Percentiles rank a stretch among this genome's conserved stretches.
These are phyloP conservation scores for Coniochaeta hoffmannii DNA, from an alignment of 2,329 filamentous ascomycete species.

Conservation along the genomic window DNA sequence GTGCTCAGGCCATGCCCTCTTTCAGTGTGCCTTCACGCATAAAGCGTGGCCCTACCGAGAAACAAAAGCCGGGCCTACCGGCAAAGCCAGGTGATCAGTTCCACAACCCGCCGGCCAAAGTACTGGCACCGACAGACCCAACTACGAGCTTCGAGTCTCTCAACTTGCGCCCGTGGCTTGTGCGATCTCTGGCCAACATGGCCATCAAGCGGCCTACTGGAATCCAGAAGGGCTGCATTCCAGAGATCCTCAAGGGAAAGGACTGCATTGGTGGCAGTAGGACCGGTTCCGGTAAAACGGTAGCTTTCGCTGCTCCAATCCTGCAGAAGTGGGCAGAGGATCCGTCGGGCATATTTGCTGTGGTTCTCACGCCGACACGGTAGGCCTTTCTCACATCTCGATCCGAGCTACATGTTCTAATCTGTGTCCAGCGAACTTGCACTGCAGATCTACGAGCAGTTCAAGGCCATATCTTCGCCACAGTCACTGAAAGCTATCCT, in stretches of 20 bases:
- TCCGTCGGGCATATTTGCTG: slow-evolving; percentile 81
- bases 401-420: slow-evolving; percentile 6
- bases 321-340: slow-evolving; percentile 90
- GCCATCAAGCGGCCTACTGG: slow-evolving; percentile 84
- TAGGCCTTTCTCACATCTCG: slow-evolving; percentile 20
- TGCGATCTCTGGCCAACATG: slow-evolving; percentile 66
- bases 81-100: not conserved
- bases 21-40: slow-evolving; percentile 48
- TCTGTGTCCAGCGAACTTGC: slow-evolving; percentile 61
- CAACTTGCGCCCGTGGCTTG: slow-evolving; percentile 77
- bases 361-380: slow-evolving; percentile 84
- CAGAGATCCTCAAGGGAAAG: slow-evolving; percentile 80
- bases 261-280: slow-evolving; percentile 93
- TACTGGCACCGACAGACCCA: slow-evolving; percentile 45
- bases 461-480: slow-evolving; percentile 83
- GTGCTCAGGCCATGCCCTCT: slow-evolving; percentile 30
- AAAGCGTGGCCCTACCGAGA: slow-evolving; percentile 23
- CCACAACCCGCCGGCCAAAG: slow-evolving; percentile 13
- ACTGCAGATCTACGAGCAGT: slow-evolving; percentile 92
- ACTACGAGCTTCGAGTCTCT: slow-evolving; percentile 65
- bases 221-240: slow-evolving; percentile 90
- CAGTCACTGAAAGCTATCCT: slow-evolving; percentile 82
- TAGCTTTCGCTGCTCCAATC: slow-evolving; percentile 91
- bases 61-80: slow-evolving; percentile 3
- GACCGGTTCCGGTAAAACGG: slow-evolving; percentile 95